Evolutionary conservation across 2,329 filamentous ascomycete species (phyloP), one percentile per base, ranked within the genome.

Genomic region (Tolypocladium nubicola): DNA sequence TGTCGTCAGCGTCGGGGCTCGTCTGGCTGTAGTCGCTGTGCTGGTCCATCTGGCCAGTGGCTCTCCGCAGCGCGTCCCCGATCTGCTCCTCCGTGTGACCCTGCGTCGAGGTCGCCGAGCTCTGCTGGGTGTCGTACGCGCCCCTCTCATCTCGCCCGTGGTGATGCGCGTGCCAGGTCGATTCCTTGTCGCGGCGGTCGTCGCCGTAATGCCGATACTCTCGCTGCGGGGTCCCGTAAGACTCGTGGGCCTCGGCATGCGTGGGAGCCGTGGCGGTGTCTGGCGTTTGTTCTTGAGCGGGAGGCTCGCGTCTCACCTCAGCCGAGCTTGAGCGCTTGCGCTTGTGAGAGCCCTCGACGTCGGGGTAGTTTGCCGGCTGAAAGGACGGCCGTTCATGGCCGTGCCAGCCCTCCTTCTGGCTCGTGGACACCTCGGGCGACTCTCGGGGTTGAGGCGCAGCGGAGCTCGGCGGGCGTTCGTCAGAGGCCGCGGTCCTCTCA

Each of bases 281-380:
- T 35, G 71, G 70, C 16, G 71, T 71, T 6, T 65, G 66, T 58
- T 73, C 69, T 47, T 71, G 68, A 9, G 62, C 57, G 8, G 63
- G 59, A 35, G 59, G 60, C 26, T 78, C 75, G 62, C 73, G 72
- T 56, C 72, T 68, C 8, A 68, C 69, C 57, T 85, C 85, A 41
- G 76, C 70, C 7, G 87, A 89, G 52, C 77, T 74, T 8, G 88
- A 90, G 59, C 88, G 82, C 71, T 90, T 93, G 65, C 84, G 82
- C 71, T 86, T 87, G 64, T 83, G 79, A 21, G 79, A 72, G 19
- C 65, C 67, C 40, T 85, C 80, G n/a, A 68, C 65, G 38, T 79
- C 75, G 7, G 75, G 62, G 63, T 77, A 76, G 41, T 61, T 62
- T 50, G 73, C 63, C 1, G 75, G 65, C 54, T 73, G 72, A 60